Conservation (phyloP, 2,329 filamentous ascomycete genomes). For the Neofusicoccum cordaticola region DNA sequence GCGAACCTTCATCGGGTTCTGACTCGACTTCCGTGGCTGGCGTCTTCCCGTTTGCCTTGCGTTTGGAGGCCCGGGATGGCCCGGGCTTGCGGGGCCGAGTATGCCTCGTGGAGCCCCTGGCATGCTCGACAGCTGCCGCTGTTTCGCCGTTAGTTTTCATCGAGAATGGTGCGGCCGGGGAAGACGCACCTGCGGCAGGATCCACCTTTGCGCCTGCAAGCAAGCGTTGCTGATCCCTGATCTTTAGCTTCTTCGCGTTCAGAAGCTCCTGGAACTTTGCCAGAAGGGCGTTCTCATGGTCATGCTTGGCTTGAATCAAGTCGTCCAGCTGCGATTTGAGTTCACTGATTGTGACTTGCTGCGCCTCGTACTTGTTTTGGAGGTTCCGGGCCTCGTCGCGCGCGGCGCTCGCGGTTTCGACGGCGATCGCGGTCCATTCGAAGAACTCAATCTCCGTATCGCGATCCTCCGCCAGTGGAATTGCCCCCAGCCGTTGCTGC, state of each 20-base stretch:
- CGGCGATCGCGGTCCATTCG: constrained; percentile 66
- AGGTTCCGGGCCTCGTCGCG: constrained; percentile 45
- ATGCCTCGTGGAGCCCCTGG: constrained; percentile 22
- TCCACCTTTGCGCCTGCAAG: constrained; percentile 54
- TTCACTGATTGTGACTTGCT: constrained; percentile 57
- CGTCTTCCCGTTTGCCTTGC: constrained; percentile 27
- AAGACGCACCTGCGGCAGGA: constrained; percentile 27
- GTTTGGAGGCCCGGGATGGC: constrained; percentile 34
- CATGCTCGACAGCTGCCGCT: constrained; percentile 31
- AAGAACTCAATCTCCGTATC: constrained; percentile 63
- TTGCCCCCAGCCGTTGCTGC: constrained; percentile 67
- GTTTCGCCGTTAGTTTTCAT: constrained; percentile 6
- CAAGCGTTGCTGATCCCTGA: constrained; percentile 67
- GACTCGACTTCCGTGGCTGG: constrained; percentile 27
- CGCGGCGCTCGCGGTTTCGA: constrained; percentile 48
- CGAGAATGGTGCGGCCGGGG: neutral
- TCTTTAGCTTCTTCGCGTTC: constrained; percentile 79
- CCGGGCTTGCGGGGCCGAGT: constrained; percentile 28
- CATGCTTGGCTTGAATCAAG: constrained; percentile 62
- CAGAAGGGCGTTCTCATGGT: constrained; percentile 64
- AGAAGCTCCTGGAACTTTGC: constrained; percentile 68
- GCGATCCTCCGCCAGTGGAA: constrained; percentile 56
- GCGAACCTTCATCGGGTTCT: constrained; percentile 32
- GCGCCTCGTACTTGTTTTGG: constrained; percentile 43
- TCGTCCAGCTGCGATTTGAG: constrained; percentile 65